Conservation (phyloP, 345 rosid species). For the Aquilaria malaccensis region DNA sequence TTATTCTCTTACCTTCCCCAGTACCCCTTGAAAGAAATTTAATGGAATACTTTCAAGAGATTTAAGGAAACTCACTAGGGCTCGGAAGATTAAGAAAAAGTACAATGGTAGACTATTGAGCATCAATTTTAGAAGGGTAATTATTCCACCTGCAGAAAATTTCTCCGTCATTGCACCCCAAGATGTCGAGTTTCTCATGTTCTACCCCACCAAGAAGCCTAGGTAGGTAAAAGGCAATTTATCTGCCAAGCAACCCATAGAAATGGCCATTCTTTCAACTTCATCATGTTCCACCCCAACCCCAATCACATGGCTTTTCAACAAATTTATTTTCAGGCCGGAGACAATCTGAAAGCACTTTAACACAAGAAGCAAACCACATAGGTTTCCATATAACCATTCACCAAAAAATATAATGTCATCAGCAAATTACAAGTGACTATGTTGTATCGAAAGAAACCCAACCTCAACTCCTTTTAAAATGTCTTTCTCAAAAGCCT, state of each 20-base stretch:
- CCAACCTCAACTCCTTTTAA: neutral
- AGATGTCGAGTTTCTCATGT: neutral
- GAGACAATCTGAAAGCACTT: neutral
- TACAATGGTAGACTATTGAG: neutral
- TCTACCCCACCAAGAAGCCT: neutral
- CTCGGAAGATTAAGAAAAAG: neutral
- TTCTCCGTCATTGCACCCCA: neutral
- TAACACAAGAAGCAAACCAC: neutral
- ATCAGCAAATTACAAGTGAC: neutral
- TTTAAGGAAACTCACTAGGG: neutral
- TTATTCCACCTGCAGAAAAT: neutral
- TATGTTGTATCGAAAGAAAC: neutral
- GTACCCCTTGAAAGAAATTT: too few relatives aligned
- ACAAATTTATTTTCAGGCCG: neutral
- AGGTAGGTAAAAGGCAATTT: neutral
- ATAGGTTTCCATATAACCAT: neutral
- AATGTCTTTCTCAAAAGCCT: too few relatives aligned
- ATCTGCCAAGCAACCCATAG: neutral
- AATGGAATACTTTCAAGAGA: too few relatives aligned
- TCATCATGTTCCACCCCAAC: neutral
- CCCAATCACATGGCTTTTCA: neutral
- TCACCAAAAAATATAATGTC: neutral
- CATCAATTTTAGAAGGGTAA: neutral
- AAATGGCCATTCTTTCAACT: neutral
- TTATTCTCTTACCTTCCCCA: too few relatives aligned